Evolutionary conservation across 805 yeast genomes (phyloP).

Genomic region (Ogataea zsoltii): DNA sequence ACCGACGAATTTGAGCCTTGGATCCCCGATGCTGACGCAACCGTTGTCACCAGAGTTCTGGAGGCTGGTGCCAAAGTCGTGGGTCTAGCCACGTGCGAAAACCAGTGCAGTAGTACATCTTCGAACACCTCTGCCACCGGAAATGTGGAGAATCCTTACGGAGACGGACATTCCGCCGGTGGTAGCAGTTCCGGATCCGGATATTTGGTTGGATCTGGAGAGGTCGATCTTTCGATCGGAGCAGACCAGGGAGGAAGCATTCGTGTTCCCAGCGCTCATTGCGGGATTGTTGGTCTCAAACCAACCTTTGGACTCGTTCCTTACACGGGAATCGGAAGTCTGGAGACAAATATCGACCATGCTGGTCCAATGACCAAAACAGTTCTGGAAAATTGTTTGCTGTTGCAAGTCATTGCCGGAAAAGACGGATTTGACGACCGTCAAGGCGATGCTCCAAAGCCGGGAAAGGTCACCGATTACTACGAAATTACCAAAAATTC

Average conservation of each 20-base stretch:
- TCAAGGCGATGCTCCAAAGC: slow-evolving; percentile 18
- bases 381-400: slow-evolving; percentile 35
- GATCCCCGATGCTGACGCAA: slow-evolving; percentile 38
- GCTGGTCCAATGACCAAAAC: slow-evolving; percentile 41
- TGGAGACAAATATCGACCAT: slow-evolving; percentile 38
- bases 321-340: slow-evolving; percentile 38
- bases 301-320: slow-evolving; percentile 49
- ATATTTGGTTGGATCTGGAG: slow-evolving; percentile 44
- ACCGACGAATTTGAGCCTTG: slow-evolving; percentile 36
- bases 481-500: slow-evolving; percentile 14
- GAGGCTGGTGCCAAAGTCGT: slow-evolving; percentile 37
- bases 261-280: slow-evolving; percentile 45
- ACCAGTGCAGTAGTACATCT: slow-evolving; percentile 31
- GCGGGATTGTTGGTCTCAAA: slow-evolving; percentile 41
- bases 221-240: slow-evolving; percentile 42
- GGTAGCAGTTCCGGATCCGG: slow-evolving; percentile 54
- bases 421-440: slow-evolving; percentile 37
- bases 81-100: slow-evolving; percentile 40
- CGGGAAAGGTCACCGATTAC: slow-evolving; percentile 27
- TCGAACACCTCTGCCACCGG: slow-evolving; percentile 42
- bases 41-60: slow-evolving; percentile 36
- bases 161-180: slow-evolving; percentile 34
- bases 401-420: slow-evolving; percentile 38
- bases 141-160: slow-evolving; percentile 45
- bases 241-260: slow-evolving; percentile 48